Evolutionary conservation across 2,329 filamentous ascomycete species (phyloP), one percentile per base, ranked within the genome.

Genomic region (Rhynchosporium agropyri): DNA sequence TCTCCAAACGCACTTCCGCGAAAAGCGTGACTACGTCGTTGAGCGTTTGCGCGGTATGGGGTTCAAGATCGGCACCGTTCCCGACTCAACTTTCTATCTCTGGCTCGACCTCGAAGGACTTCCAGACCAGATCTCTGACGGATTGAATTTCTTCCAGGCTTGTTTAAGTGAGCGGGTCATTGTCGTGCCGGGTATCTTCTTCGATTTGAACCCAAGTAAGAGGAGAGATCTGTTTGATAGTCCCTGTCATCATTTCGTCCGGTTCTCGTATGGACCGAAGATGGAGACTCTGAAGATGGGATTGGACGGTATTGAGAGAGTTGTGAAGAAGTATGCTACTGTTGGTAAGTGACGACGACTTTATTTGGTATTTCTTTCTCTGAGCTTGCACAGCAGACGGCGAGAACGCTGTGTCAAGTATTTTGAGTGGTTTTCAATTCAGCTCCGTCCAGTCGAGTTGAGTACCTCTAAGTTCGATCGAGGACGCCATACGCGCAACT

Each of bases 141-240:
- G 94, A 8, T 81, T 98, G 73, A 97, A 96, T 80, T 98, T 98
- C 84, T 97, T 98, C 86, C 87, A 95, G 76, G 92, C 92, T 36
- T 95, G 95, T 74, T 80, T 98, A 50, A 87, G 90, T 73, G 92
- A 97, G 81, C 96, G 96, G 83, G 91, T 96, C 69, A 97, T 97
- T 73, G 92, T 97, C 20, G 94, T 98, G 4, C 94, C 94, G 0
- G 94, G 94, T 64, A 98, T 98, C 77, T 98, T 98, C 84, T 98
- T 98, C 76, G 94, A 98, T 73, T 79, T 98, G 68, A 98, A 98
- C 79, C 94, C 94, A 3, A 89, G 90, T 42, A 89, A 92, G 76
- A 84, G 94, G 68, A 84, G 94, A 75, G 94, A 98, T 76, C 78
- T 98, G 70, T 98, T 98, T 69, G 94, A 98, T 78, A 91, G 87